Evolutionary conservation across 768 basidiomycete genomes (phyloP).

Genomic region (Paxillus rubicundulus): DNA sequence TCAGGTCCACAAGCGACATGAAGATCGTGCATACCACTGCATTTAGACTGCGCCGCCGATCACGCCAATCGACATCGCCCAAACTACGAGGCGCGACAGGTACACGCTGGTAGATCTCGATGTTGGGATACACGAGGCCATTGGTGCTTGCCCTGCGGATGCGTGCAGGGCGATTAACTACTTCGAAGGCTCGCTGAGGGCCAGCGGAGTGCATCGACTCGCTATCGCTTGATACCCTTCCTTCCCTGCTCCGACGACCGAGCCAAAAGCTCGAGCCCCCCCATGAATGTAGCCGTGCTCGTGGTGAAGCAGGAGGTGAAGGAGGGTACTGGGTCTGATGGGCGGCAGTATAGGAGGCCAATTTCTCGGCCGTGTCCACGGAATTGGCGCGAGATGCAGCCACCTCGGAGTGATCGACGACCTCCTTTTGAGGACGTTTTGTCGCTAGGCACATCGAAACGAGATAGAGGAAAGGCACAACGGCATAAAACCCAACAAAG

Average conservation of each 20-base stretch:
- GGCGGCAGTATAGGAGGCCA: constrained; percentile 28
- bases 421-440: constrained; percentile 17
- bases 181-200: constrained; percentile 44
- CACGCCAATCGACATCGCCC: constrained; percentile 77
- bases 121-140: constrained; percentile 41
- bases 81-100: constrained; percentile 51
- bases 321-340: constrained; percentile 31
- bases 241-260: constrained; percentile 34
- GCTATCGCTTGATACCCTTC: constrained; percentile 41
- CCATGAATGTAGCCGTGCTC: constrained; percentile 37
- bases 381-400: constrained; percentile 36
- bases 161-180: constrained; percentile 48
- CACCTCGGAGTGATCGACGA: constrained; percentile 22
- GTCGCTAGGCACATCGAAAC: constrained; percentile 21
- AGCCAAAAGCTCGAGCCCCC: constrained; percentile 38
- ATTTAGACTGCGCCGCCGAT: constrained; percentile 67
- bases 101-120: constrained; percentile 44
- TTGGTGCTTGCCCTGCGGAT: constrained; percentile 51
- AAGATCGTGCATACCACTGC: constrained; percentile 53
- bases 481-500: constrained; percentile 57
- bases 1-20: constrained; percentile 13
- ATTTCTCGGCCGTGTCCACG: constrained; percentile 41
- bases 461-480: constrained; percentile 45
- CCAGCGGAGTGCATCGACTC: constrained; percentile 34
- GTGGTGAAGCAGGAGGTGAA: constrained; percentile 31